Evolutionary conservation across 805 yeast genomes (phyloP).

Genomic region (Barnettozyma salicaria): DNA sequence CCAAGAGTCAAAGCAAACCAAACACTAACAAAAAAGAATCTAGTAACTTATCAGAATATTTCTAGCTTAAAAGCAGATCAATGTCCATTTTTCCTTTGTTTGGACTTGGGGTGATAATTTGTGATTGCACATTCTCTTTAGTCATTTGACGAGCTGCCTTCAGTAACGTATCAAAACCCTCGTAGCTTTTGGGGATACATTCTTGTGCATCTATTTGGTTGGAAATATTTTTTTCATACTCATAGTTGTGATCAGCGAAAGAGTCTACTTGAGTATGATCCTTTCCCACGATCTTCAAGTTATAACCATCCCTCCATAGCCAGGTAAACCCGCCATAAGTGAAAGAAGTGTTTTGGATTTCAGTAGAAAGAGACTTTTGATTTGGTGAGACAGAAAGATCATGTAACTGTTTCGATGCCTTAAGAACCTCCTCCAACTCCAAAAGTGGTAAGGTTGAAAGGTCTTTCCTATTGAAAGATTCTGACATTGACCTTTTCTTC

Average conservation of each 20-base stretch:
- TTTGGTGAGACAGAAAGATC: conserved; percentile 15
- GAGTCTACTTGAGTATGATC: conserved; percentile 14
- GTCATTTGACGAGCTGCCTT: conserved; percentile 25
- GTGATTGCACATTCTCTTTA: conserved; percentile 1
- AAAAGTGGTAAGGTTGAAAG: conserved; percentile 12
- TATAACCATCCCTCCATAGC: conserved; percentile 23
- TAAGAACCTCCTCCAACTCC: conserved; percentile 25
- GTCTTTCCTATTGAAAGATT: conserved; percentile 7
- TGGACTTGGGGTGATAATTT: background rate
- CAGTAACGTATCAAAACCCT: conserved; percentile 20
- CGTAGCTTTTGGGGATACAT: conserved; percentile 20
- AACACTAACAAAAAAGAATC: background rate
- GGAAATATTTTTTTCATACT: background rate
- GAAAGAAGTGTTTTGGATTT: conserved; percentile 10
- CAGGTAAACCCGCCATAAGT: conserved; percentile 27
- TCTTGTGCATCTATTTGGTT: background rate
- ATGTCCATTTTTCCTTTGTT: conserved; percentile 18
- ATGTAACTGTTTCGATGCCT: conserved; percentile 26
- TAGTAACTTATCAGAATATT: background rate
- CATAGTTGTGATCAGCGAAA: background rate
- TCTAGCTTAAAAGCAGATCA: conserved; percentile 15
- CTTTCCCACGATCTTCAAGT: conserved; percentile 19
- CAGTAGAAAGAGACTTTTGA: background rate
- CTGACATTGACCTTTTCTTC: conserved; percentile 22
- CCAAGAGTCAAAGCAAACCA: no score